Evolutionary conservation across 2,329 filamentous ascomycete genomes (phyloP).

Genomic region (Akanthomyces lecanii): DNA sequence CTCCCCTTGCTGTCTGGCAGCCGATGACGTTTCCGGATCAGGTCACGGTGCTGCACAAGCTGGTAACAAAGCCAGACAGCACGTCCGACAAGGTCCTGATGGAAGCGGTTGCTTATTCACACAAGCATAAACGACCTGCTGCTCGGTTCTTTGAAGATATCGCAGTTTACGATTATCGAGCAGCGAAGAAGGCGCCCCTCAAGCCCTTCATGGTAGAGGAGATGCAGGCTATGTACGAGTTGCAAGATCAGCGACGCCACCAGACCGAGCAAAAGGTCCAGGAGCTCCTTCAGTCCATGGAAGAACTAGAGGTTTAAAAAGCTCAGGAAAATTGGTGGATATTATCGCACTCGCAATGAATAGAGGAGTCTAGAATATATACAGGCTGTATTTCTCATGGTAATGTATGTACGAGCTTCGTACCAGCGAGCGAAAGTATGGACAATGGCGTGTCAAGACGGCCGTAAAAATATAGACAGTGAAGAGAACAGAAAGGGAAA

Average conservation of each 20-base stretch:
- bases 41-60: conserved; percentile 79
- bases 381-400: conserved; percentile 14
- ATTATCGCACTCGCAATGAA: neutral
- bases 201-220: conserved; percentile 38
- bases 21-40: conserved; percentile 80
- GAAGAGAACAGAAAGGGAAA: conserved; percentile 9
- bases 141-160: conserved; percentile 75
- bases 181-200: conserved; percentile 35
- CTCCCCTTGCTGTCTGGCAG: conserved; percentile 35
- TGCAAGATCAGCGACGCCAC: conserved; percentile 28
- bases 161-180: conserved; percentile 63
- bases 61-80: conserved; percentile 48
- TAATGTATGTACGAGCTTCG: conserved; percentile 11
- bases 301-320: conserved; percentile 17
- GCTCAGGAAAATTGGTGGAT: too few relatives aligned
- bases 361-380: conserved; percentile 4
- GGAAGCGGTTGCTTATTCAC: conserved; percentile 66
- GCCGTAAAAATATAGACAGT: conserved; percentile 16
- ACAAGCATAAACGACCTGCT: conserved; percentile 66
- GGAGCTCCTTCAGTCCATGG: conserved; percentile 14
- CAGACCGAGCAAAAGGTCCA: conserved; percentile 21
- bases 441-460: conserved; percentile 13
- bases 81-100: conserved; percentile 49
- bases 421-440: conserved; percentile 5
- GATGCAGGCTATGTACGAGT: conserved; percentile 32